Evolutionary conservation across 495 filamentous ascomycete species (phyloP).

Genomic region (Podospora bellae-mahoneyi): DNA sequence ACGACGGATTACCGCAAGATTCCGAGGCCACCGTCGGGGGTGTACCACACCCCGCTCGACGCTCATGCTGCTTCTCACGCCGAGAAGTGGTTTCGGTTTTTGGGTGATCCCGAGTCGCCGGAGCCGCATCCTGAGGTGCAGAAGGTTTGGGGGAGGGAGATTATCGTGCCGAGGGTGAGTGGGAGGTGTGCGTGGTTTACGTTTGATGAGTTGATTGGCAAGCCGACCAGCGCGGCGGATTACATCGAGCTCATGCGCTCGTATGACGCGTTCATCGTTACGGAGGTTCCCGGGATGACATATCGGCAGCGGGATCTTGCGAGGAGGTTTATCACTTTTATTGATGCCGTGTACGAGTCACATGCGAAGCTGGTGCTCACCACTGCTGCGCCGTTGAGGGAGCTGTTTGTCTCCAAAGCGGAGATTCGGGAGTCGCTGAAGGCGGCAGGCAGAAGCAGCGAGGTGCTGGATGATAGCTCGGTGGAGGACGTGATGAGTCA

Average conservation of each 20-base stretch:
- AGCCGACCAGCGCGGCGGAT: constrained; percentile 86
- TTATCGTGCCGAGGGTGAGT: constrained; percentile 81
- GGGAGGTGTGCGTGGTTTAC: constrained; percentile 85
- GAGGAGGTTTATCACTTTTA: constrained; percentile 91
- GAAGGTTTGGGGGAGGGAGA: constrained; percentile 89
- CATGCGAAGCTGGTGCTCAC: constrained; percentile 94
- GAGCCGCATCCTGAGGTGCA: constrained; percentile 74
- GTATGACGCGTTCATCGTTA: constrained; percentile 89
- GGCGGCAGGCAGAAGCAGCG: constrained; percentile 38
- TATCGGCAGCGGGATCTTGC: constrained; percentile 82
- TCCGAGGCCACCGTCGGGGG: constrained; percentile 85
- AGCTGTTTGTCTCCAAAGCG: constrained; percentile 81
- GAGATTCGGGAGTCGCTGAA: constrained; percentile 61
- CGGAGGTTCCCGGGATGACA: constrained; percentile 89
- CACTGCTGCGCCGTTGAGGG: constrained; percentile 72
- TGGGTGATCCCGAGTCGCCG: constrained; percentile 76
- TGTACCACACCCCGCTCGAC: constrained; percentile 83
- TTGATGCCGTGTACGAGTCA: constrained; percentile 86
- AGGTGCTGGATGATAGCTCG: constrained; percentile 43
- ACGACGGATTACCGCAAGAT: constrained; percentile 97
- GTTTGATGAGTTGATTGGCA: constrained; percentile 84
- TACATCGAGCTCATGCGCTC: constrained; percentile 88
- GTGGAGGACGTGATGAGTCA: constrained; percentile 79
- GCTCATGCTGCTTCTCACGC: constrained; percentile 73
- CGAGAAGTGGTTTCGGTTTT: constrained; percentile 89